Percentiles rank a stretch among this genome's conserved stretches.
These are phyloP conservation scores for Monosporascus ibericus DNA, from an alignment of 2,329 filamentous ascomycete species.

Conservation along the genomic window DNA sequence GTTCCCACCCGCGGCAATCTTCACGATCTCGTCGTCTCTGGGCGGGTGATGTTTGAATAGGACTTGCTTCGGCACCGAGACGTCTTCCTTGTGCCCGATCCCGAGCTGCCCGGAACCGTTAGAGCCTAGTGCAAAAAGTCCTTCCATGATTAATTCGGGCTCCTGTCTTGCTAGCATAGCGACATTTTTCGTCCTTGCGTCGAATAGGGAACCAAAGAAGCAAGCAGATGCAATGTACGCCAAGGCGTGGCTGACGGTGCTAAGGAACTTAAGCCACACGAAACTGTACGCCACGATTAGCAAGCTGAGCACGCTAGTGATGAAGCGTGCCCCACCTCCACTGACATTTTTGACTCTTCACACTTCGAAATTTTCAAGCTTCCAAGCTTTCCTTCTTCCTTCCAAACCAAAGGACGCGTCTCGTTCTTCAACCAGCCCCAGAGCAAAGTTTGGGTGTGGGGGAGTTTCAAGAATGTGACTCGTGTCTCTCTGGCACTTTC, in stretches of 20 bases:
- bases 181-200: not conserved
- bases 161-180: not conserved
- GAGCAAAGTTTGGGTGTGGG: not conserved
- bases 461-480: conserved; percentile 16
- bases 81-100: conserved; percentile 64
- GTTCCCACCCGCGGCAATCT: conserved; percentile 66
- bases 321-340: not conserved
- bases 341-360: not conserved
- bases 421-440: not conserved
- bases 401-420: not conserved
- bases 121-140: conserved; percentile 64
- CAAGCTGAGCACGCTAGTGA: not conserved
- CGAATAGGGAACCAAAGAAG: too few relatives aligned
- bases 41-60: conserved; percentile 43
- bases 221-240: not conserved
- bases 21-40: conserved; percentile 28
- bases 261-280: not conserved
- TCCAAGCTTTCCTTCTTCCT: not conserved
- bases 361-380: not conserved
- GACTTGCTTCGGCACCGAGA: conserved; percentile 58
- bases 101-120: conserved; percentile 71
- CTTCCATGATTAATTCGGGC: conserved; percentile 33
- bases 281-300: too few relatives aligned
- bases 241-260: not conserved
- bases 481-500: conserved; percentile 1